Percentiles rank a stretch among this genome's conserved stretches.
These are phyloP conservation scores for Rachicladosporium sp. DNA, from an alignment of 2,329 filamentous ascomycete genomes.

Conservation along the genomic window DNA sequence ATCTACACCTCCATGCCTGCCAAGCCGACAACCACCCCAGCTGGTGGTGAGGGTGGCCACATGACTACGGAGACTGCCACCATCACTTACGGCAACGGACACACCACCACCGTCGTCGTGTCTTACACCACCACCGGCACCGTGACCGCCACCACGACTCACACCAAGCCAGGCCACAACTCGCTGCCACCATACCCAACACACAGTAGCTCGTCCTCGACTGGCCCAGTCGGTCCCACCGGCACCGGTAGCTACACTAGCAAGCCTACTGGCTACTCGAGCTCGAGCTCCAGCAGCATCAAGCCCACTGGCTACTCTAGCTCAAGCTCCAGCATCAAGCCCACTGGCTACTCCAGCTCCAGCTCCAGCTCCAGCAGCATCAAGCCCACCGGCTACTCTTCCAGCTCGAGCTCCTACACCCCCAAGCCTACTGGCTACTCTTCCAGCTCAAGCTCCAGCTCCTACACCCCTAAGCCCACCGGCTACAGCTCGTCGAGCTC, in stretches of 20 bases:
- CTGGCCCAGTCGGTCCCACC: neutral
- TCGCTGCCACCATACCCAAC: neutral
- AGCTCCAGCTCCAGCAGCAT: neutral
- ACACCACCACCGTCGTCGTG: conserved; percentile 3
- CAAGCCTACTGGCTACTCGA: neutral
- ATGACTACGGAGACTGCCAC: conserved; percentile 4
- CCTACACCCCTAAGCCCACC: too few relatives aligned
- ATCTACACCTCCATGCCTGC: conserved; percentile 3
- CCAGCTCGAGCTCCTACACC: too few relatives aligned
- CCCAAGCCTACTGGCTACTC: conserved; percentile 1
- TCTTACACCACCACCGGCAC: conserved; percentile 3
- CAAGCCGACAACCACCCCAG: conserved; percentile 1
- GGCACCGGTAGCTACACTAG: neutral
- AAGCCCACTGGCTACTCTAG: neutral
- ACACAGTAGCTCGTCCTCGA: neutral
- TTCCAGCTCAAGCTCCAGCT: too few relatives aligned
- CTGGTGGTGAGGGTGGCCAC: neutral
- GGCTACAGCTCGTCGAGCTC: too few relatives aligned
- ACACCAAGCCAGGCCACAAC: neutral
- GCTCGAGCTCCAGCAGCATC: conserved; percentile 1
- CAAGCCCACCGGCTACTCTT: conserved; percentile 1
- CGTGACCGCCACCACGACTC: neutral
- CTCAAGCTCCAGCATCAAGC: neutral
- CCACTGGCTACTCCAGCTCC: neutral
- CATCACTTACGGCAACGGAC: conserved; percentile 5